These are phyloP conservation scores for Elongisporangium prolatum DNA, from an alignment of 352 stramenopile species.

Conservation along the genomic window DNA sequence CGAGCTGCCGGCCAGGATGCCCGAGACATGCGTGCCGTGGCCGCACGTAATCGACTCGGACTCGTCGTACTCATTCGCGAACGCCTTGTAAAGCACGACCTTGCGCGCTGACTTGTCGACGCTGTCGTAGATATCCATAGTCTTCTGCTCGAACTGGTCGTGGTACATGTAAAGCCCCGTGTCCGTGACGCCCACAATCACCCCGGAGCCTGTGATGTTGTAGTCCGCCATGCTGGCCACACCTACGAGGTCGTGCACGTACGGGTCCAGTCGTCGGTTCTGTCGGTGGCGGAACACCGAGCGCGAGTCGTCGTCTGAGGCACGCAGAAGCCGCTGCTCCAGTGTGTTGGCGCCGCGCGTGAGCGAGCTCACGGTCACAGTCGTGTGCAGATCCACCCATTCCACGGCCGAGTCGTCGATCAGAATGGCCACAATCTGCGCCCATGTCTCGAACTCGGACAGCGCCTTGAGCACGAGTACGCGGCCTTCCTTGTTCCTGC, in stretches of 20 bases:
- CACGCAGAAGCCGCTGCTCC: slow-evolving; percentile 33
- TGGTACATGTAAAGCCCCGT: slow-evolving; percentile 75
- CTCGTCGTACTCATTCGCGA: slow-evolving; percentile 66
- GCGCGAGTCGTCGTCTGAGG: slow-evolving; percentile 1
- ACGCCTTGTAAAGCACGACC: slow-evolving; percentile 80
- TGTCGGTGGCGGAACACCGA: slow-evolving; percentile 1
- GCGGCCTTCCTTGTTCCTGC: slow-evolving; percentile 11
- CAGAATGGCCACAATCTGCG: slow-evolving; percentile 35
- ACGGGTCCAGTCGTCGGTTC: slow-evolving; percentile 41
- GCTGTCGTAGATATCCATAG: slow-evolving; percentile 46
- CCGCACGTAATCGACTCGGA: slow-evolving; percentile 57
- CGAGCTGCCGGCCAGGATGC: slow-evolving; percentile 68
- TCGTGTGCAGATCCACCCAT: slow-evolving; percentile 61
- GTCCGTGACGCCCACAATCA: slow-evolving; percentile 71
- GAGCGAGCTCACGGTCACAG: slow-evolving; percentile 36
- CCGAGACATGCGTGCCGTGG: slow-evolving; percentile 87
- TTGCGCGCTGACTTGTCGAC: slow-evolving; percentile 59
- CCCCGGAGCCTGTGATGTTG: slow-evolving; percentile 60
- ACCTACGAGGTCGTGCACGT: slow-evolving; percentile 50
- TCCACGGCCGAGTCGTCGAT: slow-evolving; percentile 57
- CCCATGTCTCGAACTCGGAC: slow-evolving; percentile 61
- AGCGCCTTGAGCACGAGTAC: slow-evolving; percentile 34
- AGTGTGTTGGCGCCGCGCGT: slow-evolving; percentile 17
- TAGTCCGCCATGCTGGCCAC: slow-evolving; percentile 44
- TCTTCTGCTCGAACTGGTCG: slow-evolving; percentile 70